These are phyloP conservation scores for Didymella keratinophila DNA, from an alignment of 2,329 filamentous ascomycete genomes.

Conservation along the genomic window DNA sequence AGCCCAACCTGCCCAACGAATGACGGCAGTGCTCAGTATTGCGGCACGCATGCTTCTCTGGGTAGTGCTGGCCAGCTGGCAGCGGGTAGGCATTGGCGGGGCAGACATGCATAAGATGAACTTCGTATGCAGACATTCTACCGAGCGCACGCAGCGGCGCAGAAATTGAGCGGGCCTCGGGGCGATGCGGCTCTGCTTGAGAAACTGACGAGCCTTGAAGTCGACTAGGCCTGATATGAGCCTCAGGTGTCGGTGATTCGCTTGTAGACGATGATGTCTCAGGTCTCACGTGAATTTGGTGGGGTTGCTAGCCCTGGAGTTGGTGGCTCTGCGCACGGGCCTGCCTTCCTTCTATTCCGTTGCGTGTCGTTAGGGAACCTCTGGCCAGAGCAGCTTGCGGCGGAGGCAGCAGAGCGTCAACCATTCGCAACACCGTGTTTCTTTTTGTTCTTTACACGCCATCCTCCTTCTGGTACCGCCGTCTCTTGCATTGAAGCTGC, in stretches of 20 bases:
- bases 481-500: slow-evolving; percentile 42
- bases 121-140: slow-evolving; percentile 25
- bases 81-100: slow-evolving; percentile 42
- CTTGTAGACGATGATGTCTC: slow-evolving; percentile 3
- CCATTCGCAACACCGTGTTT: slow-evolving; percentile 32
- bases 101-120: slow-evolving; percentile 34
- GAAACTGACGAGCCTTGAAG: slow-evolving; percentile 8
- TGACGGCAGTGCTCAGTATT: slow-evolving; percentile 44
- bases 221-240: slow-evolving; percentile 13
- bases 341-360: slow-evolving; percentile 25
- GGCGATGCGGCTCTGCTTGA: slow-evolving; percentile 37
- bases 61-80: slow-evolving; percentile 49
- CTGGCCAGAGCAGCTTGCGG: slow-evolving; percentile 43
- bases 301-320: slow-evolving; percentile 8
- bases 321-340: neutral
- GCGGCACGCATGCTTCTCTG: slow-evolving; percentile 41
- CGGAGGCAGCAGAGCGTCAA: slow-evolving; percentile 37
- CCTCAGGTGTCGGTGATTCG: slow-evolving; percentile 9
- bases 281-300: slow-evolving; percentile 26
- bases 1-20: slow-evolving; percentile 40
- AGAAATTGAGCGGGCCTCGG: slow-evolving; percentile 30
- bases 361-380: slow-evolving; percentile 44
- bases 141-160: slow-evolving; percentile 35
- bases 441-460: slow-evolving; percentile 24
- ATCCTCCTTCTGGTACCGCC: slow-evolving; percentile 14